Base-by-base conservation (phyloP, 2,329 filamentous ascomycete genomes). In the Talaromyces sp. region DNA sequence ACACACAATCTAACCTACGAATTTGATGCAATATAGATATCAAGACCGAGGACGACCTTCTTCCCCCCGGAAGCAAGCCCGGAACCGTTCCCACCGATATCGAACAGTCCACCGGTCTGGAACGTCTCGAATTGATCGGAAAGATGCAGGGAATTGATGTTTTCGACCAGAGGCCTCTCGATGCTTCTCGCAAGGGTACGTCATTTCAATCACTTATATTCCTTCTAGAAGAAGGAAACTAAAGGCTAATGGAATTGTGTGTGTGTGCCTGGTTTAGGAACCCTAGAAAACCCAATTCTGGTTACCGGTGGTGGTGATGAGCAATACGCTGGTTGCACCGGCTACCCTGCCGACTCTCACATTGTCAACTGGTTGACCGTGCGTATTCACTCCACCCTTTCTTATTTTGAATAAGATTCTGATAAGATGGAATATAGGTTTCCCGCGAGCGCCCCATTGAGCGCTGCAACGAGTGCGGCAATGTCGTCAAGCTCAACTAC, bases 131-230 rank as follows among this genome's bases (percentile, higher is more conserved):
- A 82, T 95, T 99, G 74, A 85, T 99, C 77, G 95, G 95, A 81
- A 99, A 99, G 88, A 96, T 98, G 90, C 92, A 98, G 85, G 93
- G 95, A 69, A 83, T 97, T 72, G 95, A 99, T 76, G 84, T 98
- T 77, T 99, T 99, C 83, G 93, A 99, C 82, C 96, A 98, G 95
- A 89, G 87, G 80, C 95, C 95, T 66, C 87, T 99, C 71, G 95
- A 98, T 78, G 85, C 94, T 67, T 95, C 90, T 78, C 89, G 95
- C 75, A 86, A 86, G 79, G 94, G 94, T 91, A 84, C 50, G 50
- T 8, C 50, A 53, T 16, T 8, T 23, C 16, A 53, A 30, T 16
- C 16, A 53, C 27, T 3, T 16, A 4, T 33, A 23, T 51, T 6
- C 9, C 47, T 51, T 51, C 4, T 4, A n/a, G 9, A 31, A 31